A percentile compares a stretch with the other conserved stretches of the same genome.
Evolutionary conservation across 1,284 basidiomycete species (phyloP).

Genomic region (Papiliotrema terrestris): DNA sequence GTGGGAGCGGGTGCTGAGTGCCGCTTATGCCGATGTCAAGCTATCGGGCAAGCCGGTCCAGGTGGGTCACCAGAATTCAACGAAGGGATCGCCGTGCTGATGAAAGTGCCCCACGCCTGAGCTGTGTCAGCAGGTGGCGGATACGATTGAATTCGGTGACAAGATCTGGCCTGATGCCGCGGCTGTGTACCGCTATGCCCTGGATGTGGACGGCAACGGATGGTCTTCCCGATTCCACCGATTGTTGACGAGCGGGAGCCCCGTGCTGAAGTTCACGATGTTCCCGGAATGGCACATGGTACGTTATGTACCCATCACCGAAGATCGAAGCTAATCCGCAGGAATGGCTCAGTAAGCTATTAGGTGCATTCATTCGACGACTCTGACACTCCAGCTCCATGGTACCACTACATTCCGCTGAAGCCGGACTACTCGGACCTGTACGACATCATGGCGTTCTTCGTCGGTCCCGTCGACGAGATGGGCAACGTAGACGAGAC

Average conservation of each 20-base stretch:
- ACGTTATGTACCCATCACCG: conserved; percentile 10
- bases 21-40: conserved; percentile 48
- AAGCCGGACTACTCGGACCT: conserved; percentile 52
- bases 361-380: not conserved
- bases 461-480: conserved; percentile 45
- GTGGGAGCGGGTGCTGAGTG: conserved; percentile 32
- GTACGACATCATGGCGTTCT: conserved; percentile 53
- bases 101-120: conserved; percentile 16
- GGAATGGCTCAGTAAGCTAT: conserved; percentile 37
- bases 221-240: conserved; percentile 64
- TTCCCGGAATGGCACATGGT: conserved; percentile 50
- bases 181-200: conserved; percentile 50
- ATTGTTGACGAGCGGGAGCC: conserved; percentile 46
- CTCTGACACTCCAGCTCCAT: conserved; percentile 29
- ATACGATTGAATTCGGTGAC: conserved; percentile 51
- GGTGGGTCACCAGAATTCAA: conserved; percentile 13
- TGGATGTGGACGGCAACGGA: conserved; percentile 59
- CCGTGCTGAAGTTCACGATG: conserved; percentile 49
- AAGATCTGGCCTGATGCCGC: conserved; percentile 54
- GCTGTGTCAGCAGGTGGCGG: conserved; percentile 35
- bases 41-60: conserved; percentile 43
- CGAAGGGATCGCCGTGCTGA: not conserved
- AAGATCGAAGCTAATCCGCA: conserved; percentile 1
- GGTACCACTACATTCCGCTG: conserved; percentile 52
- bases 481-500: conserved; percentile 38